Evolutionary conservation across 2,329 filamentous ascomycete species (phyloP), one percentile per base, ranked within the genome.

Genomic region (Cladosporium oxysporum): DNA sequence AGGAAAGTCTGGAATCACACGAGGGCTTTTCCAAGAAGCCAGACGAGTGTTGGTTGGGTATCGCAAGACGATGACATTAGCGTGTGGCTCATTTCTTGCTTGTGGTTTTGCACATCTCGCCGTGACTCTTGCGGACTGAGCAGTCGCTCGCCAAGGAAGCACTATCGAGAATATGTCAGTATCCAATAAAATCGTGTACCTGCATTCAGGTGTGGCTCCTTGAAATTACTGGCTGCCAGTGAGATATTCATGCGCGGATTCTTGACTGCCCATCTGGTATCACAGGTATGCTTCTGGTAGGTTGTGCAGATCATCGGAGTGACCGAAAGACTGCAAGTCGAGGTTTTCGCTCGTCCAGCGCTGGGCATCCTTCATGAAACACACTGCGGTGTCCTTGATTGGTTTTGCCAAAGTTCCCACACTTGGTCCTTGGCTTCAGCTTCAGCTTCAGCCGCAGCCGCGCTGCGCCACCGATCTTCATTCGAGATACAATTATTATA

Each of bases 21-120:
- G 75, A 77, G 66, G 75, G 75, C 1, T 77, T 77, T 64, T 66
- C 76, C 64, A 69, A 75, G 28, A 77, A 77, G 70, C 74, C 75
- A 21, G 58, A 61, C 21, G 72, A 29, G 59, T 76, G 66, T 41
- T 72, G 50, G 73, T 73, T 62, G 67, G 72, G 37, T 16, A 72
- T 75, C 67, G 66, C 68, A 28, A 71, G 59, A 65, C 66, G 72
- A 37, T 33, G 50, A 53, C 8, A 4, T 18, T 10, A 21, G 7
- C 7, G 6, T n/a, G 37, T 44, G 18, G 37, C 18, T n/a, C 37
- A 44, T n/a, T 18, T 44, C 18, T 44, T n/a, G 18, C 18, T n/a
- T 44, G 37, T 44, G 18, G 18, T 10, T n/a, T 44, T 6, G 5
- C 18, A n/a, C 16, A 41, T 41, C 6, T n/a, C 16, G 16, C 37